phyloP scores from a whole-genome alignment of 2,329 filamentous ascomycete genomes.

The Pleurostoma richardsiae region DNA sequence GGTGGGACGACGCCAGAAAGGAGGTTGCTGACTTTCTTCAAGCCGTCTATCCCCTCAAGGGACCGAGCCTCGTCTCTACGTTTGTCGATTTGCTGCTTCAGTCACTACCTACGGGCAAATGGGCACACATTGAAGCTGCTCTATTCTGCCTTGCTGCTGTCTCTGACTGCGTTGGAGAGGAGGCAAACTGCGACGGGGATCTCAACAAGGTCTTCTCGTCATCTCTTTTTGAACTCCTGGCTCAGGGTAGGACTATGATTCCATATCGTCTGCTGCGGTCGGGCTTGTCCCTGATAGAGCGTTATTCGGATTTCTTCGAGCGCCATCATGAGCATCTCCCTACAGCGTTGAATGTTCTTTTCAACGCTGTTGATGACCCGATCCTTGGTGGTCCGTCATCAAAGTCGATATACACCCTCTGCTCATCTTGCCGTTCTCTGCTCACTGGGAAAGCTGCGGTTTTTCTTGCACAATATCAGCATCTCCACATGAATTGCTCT shows the following conservation, averaged over 20 bases:
- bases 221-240: constrained; percentile 49
- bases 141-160: constrained; percentile 62
- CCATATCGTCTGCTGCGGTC: constrained; percentile 62
- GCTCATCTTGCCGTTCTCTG: constrained; percentile 66
- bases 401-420: constrained; percentile 68
- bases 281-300: constrained; percentile 64
- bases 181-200: constrained; percentile 50
- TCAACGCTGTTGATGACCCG: constrained; percentile 60
- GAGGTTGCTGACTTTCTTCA: constrained; percentile 77
- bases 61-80: constrained; percentile 47
- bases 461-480: constrained; percentile 67
- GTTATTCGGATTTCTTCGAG: constrained; percentile 73
- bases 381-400: constrained; percentile 64
- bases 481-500: constrained; percentile 52
- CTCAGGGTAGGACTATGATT: constrained; percentile 44
- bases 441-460: constrained; percentile 62
- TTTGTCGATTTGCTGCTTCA: constrained; percentile 52
- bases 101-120: constrained; percentile 41
- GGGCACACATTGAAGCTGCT: constrained; percentile 57
- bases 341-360: constrained; percentile 67
- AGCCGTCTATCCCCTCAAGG: constrained; percentile 60
- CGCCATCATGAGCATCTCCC: constrained; percentile 63
- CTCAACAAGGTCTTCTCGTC: constrained; percentile 59
- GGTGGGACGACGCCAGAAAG: constrained; percentile 67
- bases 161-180: constrained; percentile 59